A percentile compares a stretch with the other conserved stretches of the same genome.
Conservation (phyloP, 192 early-diverging fungal genomes). For the Backusella psychrophila region DNA sequence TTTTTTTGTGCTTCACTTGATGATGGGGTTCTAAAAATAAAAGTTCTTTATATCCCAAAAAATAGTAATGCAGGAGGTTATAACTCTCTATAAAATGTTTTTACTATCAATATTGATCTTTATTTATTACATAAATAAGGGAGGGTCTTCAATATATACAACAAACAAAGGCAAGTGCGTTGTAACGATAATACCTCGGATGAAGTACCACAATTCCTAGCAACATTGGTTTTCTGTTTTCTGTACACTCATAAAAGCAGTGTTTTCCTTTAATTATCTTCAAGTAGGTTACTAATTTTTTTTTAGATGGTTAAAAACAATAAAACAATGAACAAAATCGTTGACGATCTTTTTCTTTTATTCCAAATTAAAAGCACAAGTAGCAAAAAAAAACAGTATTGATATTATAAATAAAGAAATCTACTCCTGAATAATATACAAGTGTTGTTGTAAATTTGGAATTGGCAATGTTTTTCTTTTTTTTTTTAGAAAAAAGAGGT, state of each 20-base stretch:
- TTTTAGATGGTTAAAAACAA: not conserved
- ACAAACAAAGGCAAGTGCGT: not conserved
- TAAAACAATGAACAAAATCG: not conserved
- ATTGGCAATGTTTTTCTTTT: no score
- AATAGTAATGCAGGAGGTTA: not conserved
- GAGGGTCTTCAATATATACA: not conserved
- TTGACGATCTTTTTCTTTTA: not conserved
- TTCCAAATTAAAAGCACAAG: not conserved
- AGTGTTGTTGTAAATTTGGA: no score
- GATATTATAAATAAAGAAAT: no score
- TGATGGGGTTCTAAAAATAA: not conserved
- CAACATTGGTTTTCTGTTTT: not conserved
- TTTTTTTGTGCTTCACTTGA: not conserved
- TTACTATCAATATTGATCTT: not conserved
- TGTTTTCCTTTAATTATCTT: not conserved
- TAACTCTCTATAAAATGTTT: not conserved
- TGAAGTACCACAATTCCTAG: not conserved
- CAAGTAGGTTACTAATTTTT: not conserved
- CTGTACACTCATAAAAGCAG: not conserved
- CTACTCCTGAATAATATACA: no score
- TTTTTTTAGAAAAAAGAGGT: no score
- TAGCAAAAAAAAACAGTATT: no score
- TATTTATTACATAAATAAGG: not conserved
- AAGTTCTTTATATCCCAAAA: not conserved
- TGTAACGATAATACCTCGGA: not conserved